Conservation (phyloP, 2,329 filamentous ascomycete species). For the Aspergillus sp. region DNA sequence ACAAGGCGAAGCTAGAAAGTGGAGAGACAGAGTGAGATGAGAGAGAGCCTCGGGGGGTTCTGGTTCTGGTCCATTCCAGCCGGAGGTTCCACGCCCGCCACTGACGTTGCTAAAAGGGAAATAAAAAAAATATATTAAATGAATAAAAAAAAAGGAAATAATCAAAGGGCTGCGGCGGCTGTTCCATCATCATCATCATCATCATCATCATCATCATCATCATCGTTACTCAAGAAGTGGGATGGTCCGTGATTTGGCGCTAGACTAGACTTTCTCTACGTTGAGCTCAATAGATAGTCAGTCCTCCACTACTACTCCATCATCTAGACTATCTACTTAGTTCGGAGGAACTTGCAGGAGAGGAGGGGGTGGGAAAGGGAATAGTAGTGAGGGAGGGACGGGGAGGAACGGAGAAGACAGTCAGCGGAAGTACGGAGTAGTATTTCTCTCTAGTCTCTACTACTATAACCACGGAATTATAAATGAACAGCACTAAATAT, state of each 20-base stretch:
- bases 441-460: too few relatives aligned
- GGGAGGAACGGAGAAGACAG: too few relatives aligned
- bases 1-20: too few relatives aligned
- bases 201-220: too few relatives aligned
- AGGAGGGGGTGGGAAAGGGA: too few relatives aligned
- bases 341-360: background rate
- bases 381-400: too few relatives aligned
- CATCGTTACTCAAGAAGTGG: background rate
- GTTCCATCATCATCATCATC: background rate
- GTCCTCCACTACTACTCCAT: background rate
- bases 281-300: background rate
- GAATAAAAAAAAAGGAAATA: background rate
- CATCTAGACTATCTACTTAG: too few relatives aligned
- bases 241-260: background rate
- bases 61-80: background rate
- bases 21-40: background rate
- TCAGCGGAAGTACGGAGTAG: too few relatives aligned
- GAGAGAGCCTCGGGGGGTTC: background rate
- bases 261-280: background rate
- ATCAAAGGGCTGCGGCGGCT: background rate
- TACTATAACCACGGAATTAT: too few relatives aligned
- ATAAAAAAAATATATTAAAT: background rate
- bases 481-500: too few relatives aligned
- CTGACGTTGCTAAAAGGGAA: background rate
- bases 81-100: conserved; percentile 2